Evolutionary conservation across 1,284 basidiomycete species (phyloP), one percentile per base, ranked within the genome.

Genomic region (Rhodotorula sp.): DNA sequence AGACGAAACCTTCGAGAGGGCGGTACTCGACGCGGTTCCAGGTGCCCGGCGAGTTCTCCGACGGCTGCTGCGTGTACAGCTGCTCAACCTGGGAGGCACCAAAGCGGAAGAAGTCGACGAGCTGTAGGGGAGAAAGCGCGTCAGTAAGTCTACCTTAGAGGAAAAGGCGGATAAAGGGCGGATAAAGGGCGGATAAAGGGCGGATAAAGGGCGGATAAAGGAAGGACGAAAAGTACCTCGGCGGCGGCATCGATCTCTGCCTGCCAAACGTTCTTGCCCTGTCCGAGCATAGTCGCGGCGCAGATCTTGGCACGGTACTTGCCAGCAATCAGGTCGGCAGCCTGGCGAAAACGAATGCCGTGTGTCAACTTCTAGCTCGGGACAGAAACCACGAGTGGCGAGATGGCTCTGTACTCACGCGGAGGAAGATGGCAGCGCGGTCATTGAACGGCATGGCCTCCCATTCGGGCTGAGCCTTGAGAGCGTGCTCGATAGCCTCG

Each of bases 201-300:
- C 23, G 31, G 18, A 10, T 26, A 56, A 12, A 19, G 10, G 3
- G 38, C 45, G 6, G 14, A 23, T 34, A 31, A 10, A 19, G n/a
- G 34, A n/a, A 6, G 15, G 3, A 12, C 16, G 45, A 8, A 18
- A 43, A 67, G n/a, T 70, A 92, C 91, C 88, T 98, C 95, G 23
- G 97, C 95, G 43, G 94, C 95, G 64, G 97, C 92, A 82, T 99
- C 95, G 75, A 99, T 99, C 85, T 99, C 95, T 31, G 95, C 97
- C 84, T 99, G 95, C 95, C 95, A 99, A 18, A 87, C 90, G 81
- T 98, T 99, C 87, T 99, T 99, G 65, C 97, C 95, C 84, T 99
- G 95, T 19, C 95, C 95, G 59, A 99, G 86, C 84, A 99, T 97
- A 60, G 95, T 98, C 47, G 95, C 94, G 47, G 97, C 97, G 84